phyloP scores from a whole-genome alignment of 352 stramenopile genomes.

The Pythium apleroticum region DNA sequence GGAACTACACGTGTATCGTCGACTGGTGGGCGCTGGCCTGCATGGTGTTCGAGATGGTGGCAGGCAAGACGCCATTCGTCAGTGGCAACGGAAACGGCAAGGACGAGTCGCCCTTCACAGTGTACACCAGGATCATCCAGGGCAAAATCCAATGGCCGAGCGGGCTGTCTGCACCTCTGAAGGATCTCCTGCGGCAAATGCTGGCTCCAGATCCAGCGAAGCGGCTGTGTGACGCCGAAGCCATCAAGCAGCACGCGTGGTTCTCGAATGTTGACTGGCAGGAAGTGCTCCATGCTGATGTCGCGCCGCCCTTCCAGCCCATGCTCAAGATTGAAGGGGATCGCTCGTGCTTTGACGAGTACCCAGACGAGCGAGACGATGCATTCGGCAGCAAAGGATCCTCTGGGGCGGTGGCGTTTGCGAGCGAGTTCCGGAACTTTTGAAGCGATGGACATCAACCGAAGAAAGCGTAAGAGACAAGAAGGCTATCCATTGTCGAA shows the following conservation, averaged over 20 bases:
- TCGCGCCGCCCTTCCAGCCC: constrained; percentile 50
- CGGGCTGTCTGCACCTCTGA: constrained; percentile 41
- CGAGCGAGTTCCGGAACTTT: constrained; percentile 31
- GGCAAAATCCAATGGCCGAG: constrained; percentile 56
- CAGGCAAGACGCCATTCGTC: constrained; percentile 69
- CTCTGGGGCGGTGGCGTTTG: constrained; percentile 3
- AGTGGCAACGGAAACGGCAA: constrained; percentile 31
- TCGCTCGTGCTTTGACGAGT: constrained; percentile 65
- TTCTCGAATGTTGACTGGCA: constrained; percentile 70
- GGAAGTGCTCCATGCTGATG: constrained; percentile 41
- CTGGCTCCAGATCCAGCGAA: constrained; percentile 52
- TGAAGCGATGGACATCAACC: constrained; percentile 4
- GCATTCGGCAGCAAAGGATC: background rate
- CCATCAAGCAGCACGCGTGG: constrained; percentile 65
- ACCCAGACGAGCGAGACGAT: constrained; percentile 33
- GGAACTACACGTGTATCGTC: constrained; percentile 71
- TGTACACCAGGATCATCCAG: constrained; percentile 81
- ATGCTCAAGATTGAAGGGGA: constrained; percentile 43
- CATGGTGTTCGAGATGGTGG: constrained; percentile 81
- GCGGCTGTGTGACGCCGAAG: constrained; percentile 43
- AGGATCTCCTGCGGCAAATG: constrained; percentile 69
- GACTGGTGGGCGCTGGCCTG: constrained; percentile 87
- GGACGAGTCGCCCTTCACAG: constrained; percentile 83
- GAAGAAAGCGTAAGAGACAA: background rate
- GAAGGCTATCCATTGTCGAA: too few species aligned